Evolutionary conservation across 495 filamentous ascomycete species (phyloP), one percentile per base, ranked within the genome.

Genomic region (Lindgomyces ingoldianus): DNA sequence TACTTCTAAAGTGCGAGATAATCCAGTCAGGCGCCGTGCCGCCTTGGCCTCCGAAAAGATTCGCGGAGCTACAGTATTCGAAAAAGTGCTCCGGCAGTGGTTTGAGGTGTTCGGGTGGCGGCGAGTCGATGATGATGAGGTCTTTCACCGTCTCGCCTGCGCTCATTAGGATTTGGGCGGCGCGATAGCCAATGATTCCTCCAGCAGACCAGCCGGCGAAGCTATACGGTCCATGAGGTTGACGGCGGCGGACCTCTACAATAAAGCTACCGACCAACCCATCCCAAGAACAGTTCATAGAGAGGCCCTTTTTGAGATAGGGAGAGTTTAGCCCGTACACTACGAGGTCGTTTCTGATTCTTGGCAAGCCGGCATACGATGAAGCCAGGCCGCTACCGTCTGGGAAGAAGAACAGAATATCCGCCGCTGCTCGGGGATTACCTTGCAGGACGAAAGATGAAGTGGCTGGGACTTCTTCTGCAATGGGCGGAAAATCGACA

Each of bases 1-100:
- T 88, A 18, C 87, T 84, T 1, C 84, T 76, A 76, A 94, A 94
- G 74, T 94, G 90, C 29, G 90, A 89, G 0, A 93, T 82, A 2
- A 94, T 81, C 90, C 90, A 94, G 79, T 78, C 1, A 85, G 90
- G 45, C 85, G 82, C 72, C 84, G 87, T 66, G 83, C 66, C 61
- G 79, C 82, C 72, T 46, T 73, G 74, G 36, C 87, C 85, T 11
- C 16, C 16, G 36, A 57, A 45, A 8, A 57, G 4, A 3, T 30
- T 30, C 1, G 3, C 4, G 12, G 18, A 4, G 9, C 22, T 27
- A 45, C 14, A 25, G 53, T 3, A 44, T 1, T 57, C 14, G 33
- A 10, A 45, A 21, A 57, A 45, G 10, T 25, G 14, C 8, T n/a
- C 11, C 2, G 53, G 53, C 18, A 57, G 53, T n/a, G 3, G 9